Percentiles rank a stretch among this genome's conserved stretches.
phyloP scores from a whole-genome alignment of 2,329 filamentous ascomycete species.

The Seiridium cupressi region DNA sequence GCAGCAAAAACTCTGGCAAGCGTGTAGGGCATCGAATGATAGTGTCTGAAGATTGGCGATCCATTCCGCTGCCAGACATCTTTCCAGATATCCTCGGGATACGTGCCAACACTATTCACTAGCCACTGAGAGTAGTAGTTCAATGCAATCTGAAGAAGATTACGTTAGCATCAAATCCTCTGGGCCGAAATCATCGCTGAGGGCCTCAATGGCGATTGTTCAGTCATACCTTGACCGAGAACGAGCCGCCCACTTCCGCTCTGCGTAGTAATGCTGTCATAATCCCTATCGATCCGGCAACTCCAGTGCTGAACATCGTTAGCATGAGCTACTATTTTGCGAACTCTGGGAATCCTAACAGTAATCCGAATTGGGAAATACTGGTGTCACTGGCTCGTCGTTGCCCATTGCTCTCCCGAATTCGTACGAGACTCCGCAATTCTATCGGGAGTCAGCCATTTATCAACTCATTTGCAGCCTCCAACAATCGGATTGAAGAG shows the following conservation, averaged over 20 bases:
- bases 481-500: too few relatives aligned
- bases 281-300: constrained; percentile 37
- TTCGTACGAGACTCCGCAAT: constrained; percentile 41
- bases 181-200: too few relatives aligned
- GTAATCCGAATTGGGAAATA: constrained; percentile 30
- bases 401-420: constrained; percentile 41
- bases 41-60: constrained; percentile 46
- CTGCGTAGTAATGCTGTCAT: constrained; percentile 38
- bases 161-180: too few relatives aligned
- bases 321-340: not conserved
- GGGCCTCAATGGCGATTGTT: too few relatives aligned
- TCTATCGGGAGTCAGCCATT: constrained; percentile 13
- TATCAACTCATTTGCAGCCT: too few relatives aligned
- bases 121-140: constrained; percentile 44
- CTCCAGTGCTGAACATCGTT: constrained; percentile 33
- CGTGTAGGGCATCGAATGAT: constrained; percentile 43
- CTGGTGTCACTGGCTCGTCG: constrained; percentile 25
- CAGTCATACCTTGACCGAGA: not conserved
- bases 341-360: constrained; percentile 12
- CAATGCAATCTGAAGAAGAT: constrained; percentile 23
- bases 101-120: constrained; percentile 33
- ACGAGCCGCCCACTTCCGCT: constrained; percentile 32
- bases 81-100: constrained; percentile 43
- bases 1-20: constrained; percentile 38
- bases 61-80: constrained; percentile 44